Base-by-base conservation (phyloP, 2,329 filamentous ascomycete genomes). In the Venturia effusa region DNA sequence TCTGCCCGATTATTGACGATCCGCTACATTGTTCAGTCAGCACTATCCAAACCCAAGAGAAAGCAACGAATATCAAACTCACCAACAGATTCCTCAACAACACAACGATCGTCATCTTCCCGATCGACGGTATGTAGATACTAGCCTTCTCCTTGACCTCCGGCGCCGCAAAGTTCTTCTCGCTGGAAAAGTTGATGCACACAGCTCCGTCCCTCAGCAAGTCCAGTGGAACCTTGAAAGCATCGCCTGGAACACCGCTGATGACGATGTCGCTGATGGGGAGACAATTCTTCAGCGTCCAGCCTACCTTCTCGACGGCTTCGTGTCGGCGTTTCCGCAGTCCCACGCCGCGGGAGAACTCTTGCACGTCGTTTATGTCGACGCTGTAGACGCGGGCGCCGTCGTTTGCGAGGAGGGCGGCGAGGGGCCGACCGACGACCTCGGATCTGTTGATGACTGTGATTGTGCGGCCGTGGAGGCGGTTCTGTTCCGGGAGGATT, bases 131-230 rank as follows among this genome's bases (percentile, higher is more conserved):
- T 22, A 97, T 92, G 71, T 97, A 99, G 71, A 99, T 96, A 5
- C 91, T 92, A 1, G 94, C 94, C 79, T 92, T 96, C 74, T 97
- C 89, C 78, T 96, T 97, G 68, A 97, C 86, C 59, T 89, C 89
- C 0, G 88, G 86, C 37, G 13, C 17, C 19, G 27, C 60, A 62
- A 75, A 65, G 71, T 84, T 83, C 81, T 92, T 90, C 76, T 89
- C 91, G 61, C 90, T 96, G 8, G 92, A 95, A 75, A 99, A 97
- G 78, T 99, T 99, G 79, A 99, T 92, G 81, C 94, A 99, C n/a
- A 96, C 90, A 37, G 90, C 92, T 59, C 94, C 94, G 64, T 96
- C 90, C 59, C 91, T 85, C 70, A 99, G 81, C 67, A 94, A 79
- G 61, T 90, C 84, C 3, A 88, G 88, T 6, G 92, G 90, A 32